Evolutionary conservation across 2,329 filamentous ascomycete genomes (phyloP).

Genomic region (Arthrobotrys musiformis): DNA sequence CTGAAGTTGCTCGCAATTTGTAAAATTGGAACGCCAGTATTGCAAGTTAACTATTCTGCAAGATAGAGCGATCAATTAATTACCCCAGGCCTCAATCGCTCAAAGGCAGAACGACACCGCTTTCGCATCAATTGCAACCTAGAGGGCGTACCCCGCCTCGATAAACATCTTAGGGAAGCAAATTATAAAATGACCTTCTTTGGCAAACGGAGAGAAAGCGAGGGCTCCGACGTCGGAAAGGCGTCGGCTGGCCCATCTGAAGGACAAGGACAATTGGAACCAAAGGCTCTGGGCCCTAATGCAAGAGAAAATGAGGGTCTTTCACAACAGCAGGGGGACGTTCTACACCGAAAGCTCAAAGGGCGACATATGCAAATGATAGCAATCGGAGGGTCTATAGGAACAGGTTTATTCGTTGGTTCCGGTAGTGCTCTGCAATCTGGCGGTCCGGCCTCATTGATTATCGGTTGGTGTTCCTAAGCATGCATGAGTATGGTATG

Average conservation of each 20-base stretch:
- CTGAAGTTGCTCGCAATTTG: too few relatives aligned
- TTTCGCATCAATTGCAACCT: too few relatives aligned
- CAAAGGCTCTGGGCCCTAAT: conserved; percentile 25
- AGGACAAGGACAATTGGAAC: conserved; percentile 1
- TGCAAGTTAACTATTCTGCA: too few relatives aligned
- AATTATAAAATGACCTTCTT: conserved; percentile 14
- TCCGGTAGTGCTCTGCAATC: conserved; percentile 71
- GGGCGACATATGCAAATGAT: conserved; percentile 74
- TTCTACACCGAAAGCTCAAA: conserved; percentile 47
- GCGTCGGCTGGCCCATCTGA: conserved; percentile 30
- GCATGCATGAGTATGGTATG: background rate
- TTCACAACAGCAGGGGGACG: conserved; percentile 23
- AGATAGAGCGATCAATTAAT: background rate
- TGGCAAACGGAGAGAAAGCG: conserved; percentile 23
- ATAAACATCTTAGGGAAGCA: background rate
- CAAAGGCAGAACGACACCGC: conserved; percentile 12
- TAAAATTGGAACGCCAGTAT: too few relatives aligned
- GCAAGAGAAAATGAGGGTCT: background rate
- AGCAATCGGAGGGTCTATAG: conserved; percentile 71
- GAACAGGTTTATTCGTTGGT: conserved; percentile 72
- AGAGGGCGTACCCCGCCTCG: background rate
- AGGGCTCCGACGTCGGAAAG: conserved; percentile 39
- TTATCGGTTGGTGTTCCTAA: conserved; percentile 63
- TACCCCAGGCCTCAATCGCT: too few relatives aligned
- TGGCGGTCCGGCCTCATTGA: conserved; percentile 70